These are phyloP conservation scores for Juncus effusus DNA, from an alignment of 176 grass and related monocot species.

Conservation along the genomic window DNA sequence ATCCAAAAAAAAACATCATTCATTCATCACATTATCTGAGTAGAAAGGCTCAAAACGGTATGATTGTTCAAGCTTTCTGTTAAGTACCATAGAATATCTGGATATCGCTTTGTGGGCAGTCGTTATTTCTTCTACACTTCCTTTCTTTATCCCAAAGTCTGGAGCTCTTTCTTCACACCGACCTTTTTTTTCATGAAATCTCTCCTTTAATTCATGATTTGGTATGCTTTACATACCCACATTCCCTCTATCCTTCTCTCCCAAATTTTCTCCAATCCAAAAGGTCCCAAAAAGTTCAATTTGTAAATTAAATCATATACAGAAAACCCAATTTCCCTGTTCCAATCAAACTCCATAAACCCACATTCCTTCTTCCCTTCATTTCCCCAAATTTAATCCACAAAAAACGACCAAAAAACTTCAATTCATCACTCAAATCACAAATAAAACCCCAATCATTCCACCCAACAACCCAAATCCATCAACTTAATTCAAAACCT, in stretches of 20 bases:
- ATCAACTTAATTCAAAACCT: neutral
- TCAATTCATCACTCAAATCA: neutral
- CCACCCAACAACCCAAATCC: too few relatives aligned
- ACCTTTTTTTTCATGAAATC: conserved; percentile 19
- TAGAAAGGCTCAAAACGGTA: neutral
- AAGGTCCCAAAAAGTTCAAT: neutral
- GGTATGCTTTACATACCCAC: conserved; percentile 10
- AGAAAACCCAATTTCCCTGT: conserved; percentile 10
- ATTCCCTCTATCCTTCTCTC: neutral
- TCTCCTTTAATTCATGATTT: conserved; percentile 30
- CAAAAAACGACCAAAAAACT: conserved; percentile 9
- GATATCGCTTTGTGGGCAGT: conserved; percentile 1
- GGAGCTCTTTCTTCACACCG: neutral
- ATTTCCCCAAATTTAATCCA: conserved; percentile 4
- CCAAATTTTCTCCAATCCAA: conserved; percentile 12
- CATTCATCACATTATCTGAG: conserved; percentile 1
- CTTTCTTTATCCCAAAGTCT: conserved; percentile 27
- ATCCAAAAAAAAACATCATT: neutral
- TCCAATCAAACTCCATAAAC: neutral
- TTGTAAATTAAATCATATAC: neutral
- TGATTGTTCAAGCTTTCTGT: conserved; percentile 9
- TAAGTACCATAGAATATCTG: neutral
- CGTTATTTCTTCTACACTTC: conserved; percentile 24
- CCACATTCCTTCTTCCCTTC: conserved; percentile 11
- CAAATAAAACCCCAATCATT: neutral